phyloP scores from a whole-genome alignment of 2,329 filamentous ascomycete species.

The Purpureocillium takamizusanense region DNA sequence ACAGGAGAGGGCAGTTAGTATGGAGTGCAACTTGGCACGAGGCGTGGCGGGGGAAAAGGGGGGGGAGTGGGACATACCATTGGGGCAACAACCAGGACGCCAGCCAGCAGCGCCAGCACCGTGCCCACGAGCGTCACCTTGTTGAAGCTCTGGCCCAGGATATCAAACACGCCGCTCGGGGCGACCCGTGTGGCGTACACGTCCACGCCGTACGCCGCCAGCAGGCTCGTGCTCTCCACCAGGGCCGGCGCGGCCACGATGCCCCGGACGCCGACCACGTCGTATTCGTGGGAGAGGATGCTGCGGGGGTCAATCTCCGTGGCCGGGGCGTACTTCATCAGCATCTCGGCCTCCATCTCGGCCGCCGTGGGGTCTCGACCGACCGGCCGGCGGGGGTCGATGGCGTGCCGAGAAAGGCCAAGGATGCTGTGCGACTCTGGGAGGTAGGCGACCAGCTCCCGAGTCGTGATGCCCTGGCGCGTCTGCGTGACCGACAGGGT shows the following conservation, averaged over 20 bases:
- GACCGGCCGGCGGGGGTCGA: conserved; percentile 81
- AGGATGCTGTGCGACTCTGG: conserved; percentile 65
- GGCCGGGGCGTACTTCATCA: conserved; percentile 64
- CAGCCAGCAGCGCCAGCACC: conserved; percentile 67
- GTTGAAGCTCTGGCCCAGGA: conserved; percentile 88
- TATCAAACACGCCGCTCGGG: conserved; percentile 87
- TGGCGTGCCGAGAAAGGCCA: conserved; percentile 65
- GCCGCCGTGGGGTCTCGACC: conserved; percentile 71
- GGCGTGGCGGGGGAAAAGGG: conserved; percentile 1
- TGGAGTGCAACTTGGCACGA: background rate
- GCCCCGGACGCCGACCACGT: conserved; percentile 65
- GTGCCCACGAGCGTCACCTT: conserved; percentile 79
- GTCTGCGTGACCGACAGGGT: conserved; percentile 81
- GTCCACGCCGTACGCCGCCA: conserved; percentile 83
- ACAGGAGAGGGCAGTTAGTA: conserved; percentile 20
- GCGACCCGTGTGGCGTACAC: conserved; percentile 78
- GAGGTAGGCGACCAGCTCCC: conserved; percentile 72
- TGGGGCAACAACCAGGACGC: conserved; percentile 71
- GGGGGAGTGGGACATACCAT: conserved; percentile 76
- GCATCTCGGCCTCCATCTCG: conserved; percentile 71
- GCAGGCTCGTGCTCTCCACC: conserved; percentile 83
- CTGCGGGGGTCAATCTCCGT: conserved; percentile 79
- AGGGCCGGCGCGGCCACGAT: conserved; percentile 70
- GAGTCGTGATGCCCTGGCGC: conserved; percentile 79
- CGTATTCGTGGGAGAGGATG: conserved; percentile 71